These are phyloP conservation scores for Amanita phalloides DNA, from an alignment of 768 basidiomycete genomes.

Conservation along the genomic window DNA sequence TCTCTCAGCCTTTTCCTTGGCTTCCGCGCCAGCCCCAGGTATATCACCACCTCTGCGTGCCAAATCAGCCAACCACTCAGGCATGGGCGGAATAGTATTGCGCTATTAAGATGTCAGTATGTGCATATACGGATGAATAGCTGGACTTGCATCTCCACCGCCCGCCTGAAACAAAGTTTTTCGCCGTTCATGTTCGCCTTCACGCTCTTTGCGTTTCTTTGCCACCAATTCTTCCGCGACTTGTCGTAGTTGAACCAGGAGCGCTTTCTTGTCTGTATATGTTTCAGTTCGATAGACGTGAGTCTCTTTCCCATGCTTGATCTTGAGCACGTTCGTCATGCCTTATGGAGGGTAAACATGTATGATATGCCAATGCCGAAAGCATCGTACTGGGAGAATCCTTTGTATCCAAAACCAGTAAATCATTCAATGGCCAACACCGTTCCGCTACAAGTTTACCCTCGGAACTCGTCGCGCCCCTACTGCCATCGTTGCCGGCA, in stretches of 20 bases:
- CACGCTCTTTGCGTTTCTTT: slow-evolving; percentile 85
- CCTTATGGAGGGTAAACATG: slow-evolving; percentile 20
- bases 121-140: neutral
- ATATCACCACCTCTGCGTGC: slow-evolving; percentile 43
- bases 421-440: slow-evolving; percentile 90
- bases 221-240: slow-evolving; percentile 86
- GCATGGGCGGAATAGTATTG: slow-evolving; percentile 40
- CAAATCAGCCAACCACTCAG: slow-evolving; percentile 71
- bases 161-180: slow-evolving; percentile 59
- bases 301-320: slow-evolving; percentile 86
- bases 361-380: neutral
- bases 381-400: slow-evolving; percentile 71
- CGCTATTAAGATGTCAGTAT: slow-evolving; percentile 7
- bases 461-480: slow-evolving; percentile 33
- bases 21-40: slow-evolving; percentile 32
- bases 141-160: slow-evolving; percentile 25
- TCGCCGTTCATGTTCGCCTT: slow-evolving; percentile 85
- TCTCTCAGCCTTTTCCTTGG: slow-evolving; percentile 67
- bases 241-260: slow-evolving; percentile 80
- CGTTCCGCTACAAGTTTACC: slow-evolving; percentile 85
- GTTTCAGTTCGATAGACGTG: slow-evolving; percentile 87
- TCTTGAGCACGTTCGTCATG: slow-evolving; percentile 96
- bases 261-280: slow-evolving; percentile 72
- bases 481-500: slow-evolving; percentile 28
- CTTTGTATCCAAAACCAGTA: slow-evolving; percentile 92